A percentile compares a stretch with the other conserved stretches of the same genome.
Evolutionary conservation across 2,329 filamentous ascomycete genomes (phyloP).

Genomic region (Colletotrichum incanum): DNA sequence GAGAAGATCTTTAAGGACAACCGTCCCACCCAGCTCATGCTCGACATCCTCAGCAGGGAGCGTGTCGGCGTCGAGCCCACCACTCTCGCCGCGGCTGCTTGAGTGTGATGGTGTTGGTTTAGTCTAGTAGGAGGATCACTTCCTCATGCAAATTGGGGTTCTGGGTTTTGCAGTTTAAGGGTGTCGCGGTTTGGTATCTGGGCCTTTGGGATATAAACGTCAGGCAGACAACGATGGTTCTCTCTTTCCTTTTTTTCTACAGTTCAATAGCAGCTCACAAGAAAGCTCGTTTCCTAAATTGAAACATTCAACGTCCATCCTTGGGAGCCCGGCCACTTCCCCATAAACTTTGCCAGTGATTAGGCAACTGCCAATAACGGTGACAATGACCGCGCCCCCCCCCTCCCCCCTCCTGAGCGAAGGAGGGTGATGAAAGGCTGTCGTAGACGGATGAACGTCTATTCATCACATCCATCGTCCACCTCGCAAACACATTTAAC

Average conservation of each 20-base stretch:
- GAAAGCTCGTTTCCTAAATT: constrained; percentile 28
- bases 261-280: constrained; percentile 18
- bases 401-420: no score
- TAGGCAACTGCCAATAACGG: background rate
- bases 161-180: constrained; percentile 12
- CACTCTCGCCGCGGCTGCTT: constrained; percentile 68
- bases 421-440: background rate
- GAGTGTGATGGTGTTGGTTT: constrained; percentile 21
- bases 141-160: constrained; percentile 6
- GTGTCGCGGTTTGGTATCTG: constrained; percentile 22
- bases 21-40: constrained; percentile 87
- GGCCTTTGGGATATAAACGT: constrained; percentile 16
- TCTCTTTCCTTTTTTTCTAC: constrained; percentile 29
- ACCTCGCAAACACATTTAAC: background rate
- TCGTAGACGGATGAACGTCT: background rate
- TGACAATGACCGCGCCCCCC: no score
- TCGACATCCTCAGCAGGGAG: constrained; percentile 94
- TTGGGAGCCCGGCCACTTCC: background rate
- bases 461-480: background rate
- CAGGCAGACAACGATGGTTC: constrained; percentile 2
- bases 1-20: constrained; percentile 87
- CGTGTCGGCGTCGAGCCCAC: constrained; percentile 88
- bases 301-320: constrained; percentile 8
- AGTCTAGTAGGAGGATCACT: background rate
- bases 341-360: background rate